These are phyloP conservation scores for Eucalyptus marginata DNA, from an alignment of 345 rosid genomes.

Conservation along the genomic window DNA sequence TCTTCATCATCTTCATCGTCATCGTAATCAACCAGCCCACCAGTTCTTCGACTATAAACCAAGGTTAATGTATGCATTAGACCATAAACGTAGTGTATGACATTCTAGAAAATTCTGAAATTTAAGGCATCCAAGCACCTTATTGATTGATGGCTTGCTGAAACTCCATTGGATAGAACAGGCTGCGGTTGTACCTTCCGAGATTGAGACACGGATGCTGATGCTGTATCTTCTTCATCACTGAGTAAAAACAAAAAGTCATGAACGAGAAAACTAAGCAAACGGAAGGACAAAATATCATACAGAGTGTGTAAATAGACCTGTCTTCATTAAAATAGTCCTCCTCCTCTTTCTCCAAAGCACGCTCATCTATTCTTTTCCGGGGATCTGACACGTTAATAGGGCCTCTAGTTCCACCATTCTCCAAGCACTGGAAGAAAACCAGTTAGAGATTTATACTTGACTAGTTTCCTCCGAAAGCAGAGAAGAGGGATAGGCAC, in stretches of 20 bases:
- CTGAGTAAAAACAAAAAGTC: slow-evolving; percentile 12
- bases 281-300: neutral
- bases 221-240: slow-evolving; percentile 88
- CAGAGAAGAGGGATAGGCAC: neutral
- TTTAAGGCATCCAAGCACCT: slow-evolving; percentile 32
- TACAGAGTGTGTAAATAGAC: slow-evolving; percentile 11
- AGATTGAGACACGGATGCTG: slow-evolving; percentile 35
- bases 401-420: slow-evolving; percentile 35
- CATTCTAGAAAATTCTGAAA: neutral
- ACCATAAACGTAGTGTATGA: neutral
- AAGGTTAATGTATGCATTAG: neutral
- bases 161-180: slow-evolving; percentile 64
- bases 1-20: slow-evolving; percentile 98
- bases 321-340: slow-evolving; percentile 98
- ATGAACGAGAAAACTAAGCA: neutral
- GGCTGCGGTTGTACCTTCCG: slow-evolving; percentile 44
- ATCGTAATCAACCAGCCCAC: slow-evolving; percentile 92
- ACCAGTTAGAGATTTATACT: neutral
- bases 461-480: neutral
- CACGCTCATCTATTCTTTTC: slow-evolving; percentile 74
- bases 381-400: slow-evolving; percentile 45
- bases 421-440: slow-evolving; percentile 64
- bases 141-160: slow-evolving; percentile 30
- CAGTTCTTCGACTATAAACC: slow-evolving; percentile 46
- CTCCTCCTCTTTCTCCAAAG: slow-evolving; percentile 95